A percentile compares a stretch with the other conserved stretches of the same genome.
Evolutionary conservation across 495 filamentous ascomycete genomes (phyloP).

Genomic region (Geoglossum glabrum): DNA sequence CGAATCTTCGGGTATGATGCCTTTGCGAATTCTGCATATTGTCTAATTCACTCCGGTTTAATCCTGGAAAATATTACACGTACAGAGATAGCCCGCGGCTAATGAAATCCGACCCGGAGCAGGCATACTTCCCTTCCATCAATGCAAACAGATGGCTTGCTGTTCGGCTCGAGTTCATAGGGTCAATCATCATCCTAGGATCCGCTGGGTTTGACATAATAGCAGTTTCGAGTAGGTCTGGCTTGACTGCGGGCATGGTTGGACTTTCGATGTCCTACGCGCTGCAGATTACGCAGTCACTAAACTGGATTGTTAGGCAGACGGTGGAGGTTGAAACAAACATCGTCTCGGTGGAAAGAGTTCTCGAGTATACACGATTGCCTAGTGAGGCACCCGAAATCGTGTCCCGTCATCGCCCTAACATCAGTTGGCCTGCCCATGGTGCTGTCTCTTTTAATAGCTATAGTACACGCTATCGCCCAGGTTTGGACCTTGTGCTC

Average conservation of each 20-base stretch:
- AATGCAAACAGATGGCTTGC: constrained; percentile 94
- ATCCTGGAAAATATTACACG: not conserved
- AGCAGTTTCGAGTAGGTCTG: constrained; percentile 51
- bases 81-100: not conserved
- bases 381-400: constrained; percentile 93
- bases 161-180: constrained; percentile 87
- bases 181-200: constrained; percentile 79
- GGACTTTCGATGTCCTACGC: constrained; percentile 95
- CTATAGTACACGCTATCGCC: constrained; percentile 83
- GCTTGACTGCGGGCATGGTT: constrained; percentile 56
- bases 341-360: constrained; percentile 94
- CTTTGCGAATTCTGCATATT: not conserved
- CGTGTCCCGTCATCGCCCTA: constrained; percentile 67
- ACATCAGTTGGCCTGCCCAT: constrained; percentile 77
- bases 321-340: constrained; percentile 99
- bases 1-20: constrained; percentile 40
- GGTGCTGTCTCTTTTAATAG: constrained; percentile 82
- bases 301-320: constrained; percentile 99
- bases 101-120: not conserved
- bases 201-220: constrained; percentile 68
- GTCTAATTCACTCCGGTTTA: not conserved
- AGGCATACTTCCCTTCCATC: constrained; percentile 92
- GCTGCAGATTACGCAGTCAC: constrained; percentile 87
- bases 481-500: constrained; percentile 73
- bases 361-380: constrained; percentile 84